A percentile compares a stretch with the other conserved stretches of the same genome.
These are phyloP conservation scores for Barnettozyma californica DNA, from an alignment of 805 yeast species.

Conservation along the genomic window DNA sequence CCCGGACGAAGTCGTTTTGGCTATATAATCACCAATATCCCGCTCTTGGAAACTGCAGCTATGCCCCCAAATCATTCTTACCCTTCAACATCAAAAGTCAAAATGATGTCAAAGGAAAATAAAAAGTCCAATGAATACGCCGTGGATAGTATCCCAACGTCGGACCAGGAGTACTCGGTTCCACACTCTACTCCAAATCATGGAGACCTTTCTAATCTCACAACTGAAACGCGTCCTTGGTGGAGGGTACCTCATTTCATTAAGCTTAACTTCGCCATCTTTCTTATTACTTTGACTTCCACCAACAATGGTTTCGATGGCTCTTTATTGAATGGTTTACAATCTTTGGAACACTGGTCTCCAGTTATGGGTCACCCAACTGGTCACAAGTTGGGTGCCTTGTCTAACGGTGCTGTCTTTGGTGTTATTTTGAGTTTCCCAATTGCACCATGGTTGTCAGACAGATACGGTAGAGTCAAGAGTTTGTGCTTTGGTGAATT, in stretches of 20 bases:
- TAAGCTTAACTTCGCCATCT: conserved; percentile 31
- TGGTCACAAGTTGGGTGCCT: conserved; percentile 35
- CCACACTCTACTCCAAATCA: neutral
- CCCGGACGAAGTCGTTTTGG: too few species aligned
- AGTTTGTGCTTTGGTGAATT: conserved; percentile 16
- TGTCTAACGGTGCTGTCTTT: conserved; percentile 35
- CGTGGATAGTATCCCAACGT: neutral
- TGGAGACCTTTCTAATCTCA: neutral
- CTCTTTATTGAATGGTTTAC: conserved; percentile 45
- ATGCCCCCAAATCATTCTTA: too few species aligned
- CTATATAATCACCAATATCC: too few species aligned
- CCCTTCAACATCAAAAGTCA: too few species aligned
- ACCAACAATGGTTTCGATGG: conserved; percentile 44
- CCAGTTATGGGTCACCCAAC: conserved; percentile 34
- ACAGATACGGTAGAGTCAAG: conserved; percentile 37
- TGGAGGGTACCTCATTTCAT: conserved; percentile 33
- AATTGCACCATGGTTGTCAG: conserved; percentile 28
- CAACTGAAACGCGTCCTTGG: conserved; percentile 23
- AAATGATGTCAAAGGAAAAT: neutral
- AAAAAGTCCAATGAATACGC: neutral
- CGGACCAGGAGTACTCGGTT: neutral
- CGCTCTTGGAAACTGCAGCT: too few species aligned
- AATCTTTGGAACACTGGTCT: conserved; percentile 36
- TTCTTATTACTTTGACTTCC: conserved; percentile 40
- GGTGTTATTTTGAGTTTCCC: conserved; percentile 29